Evolutionary conservation across 2,329 filamentous ascomycete genomes (phyloP).

Genomic region (Arthrobotrys musiformis): DNA sequence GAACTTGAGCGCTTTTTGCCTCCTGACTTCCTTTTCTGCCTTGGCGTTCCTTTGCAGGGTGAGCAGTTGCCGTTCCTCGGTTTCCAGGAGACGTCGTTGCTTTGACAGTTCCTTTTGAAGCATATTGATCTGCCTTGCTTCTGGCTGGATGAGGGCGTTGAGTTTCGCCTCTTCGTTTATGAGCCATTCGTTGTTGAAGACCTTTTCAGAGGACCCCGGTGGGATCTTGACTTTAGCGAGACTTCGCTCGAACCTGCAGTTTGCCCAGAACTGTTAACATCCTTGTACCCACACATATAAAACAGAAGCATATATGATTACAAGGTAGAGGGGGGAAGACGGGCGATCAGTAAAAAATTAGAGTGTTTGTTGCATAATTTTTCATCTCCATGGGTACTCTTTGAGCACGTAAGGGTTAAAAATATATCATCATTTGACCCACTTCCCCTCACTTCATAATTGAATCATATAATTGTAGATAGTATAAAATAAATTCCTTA

Average conservation of each 20-base stretch:
- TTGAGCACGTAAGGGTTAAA: slow-evolving; percentile 55
- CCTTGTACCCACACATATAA: neutral
- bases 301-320: neutral
- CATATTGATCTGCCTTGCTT: slow-evolving; percentile 57
- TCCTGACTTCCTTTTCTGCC: slow-evolving; percentile 57
- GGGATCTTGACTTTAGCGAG: slow-evolving; percentile 58
- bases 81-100: slow-evolving; percentile 55
- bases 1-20: slow-evolving; percentile 56
- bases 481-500: slow-evolving; percentile 40
- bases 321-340: neutral
- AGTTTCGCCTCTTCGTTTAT: slow-evolving; percentile 57
- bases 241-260: slow-evolving; percentile 52
- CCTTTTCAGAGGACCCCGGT: slow-evolving; percentile 56
- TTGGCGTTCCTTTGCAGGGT: slow-evolving; percentile 58
- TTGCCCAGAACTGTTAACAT: neutral
- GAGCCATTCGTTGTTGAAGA: slow-evolving; percentile 58
- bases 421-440: slow-evolving; percentile 53
- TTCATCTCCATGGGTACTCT: slow-evolving; percentile 49
- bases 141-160: slow-evolving; percentile 57
- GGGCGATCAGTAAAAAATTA: slow-evolving; percentile 56
- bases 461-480: neutral
- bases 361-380: slow-evolving; percentile 56
- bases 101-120: slow-evolving; percentile 57
- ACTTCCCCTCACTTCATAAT: neutral
- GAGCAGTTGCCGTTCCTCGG: slow-evolving; percentile 55